Evolutionary conservation across 495 filamentous ascomycete genomes (phyloP).

Genomic region (Lentithecium fluviatile): DNA sequence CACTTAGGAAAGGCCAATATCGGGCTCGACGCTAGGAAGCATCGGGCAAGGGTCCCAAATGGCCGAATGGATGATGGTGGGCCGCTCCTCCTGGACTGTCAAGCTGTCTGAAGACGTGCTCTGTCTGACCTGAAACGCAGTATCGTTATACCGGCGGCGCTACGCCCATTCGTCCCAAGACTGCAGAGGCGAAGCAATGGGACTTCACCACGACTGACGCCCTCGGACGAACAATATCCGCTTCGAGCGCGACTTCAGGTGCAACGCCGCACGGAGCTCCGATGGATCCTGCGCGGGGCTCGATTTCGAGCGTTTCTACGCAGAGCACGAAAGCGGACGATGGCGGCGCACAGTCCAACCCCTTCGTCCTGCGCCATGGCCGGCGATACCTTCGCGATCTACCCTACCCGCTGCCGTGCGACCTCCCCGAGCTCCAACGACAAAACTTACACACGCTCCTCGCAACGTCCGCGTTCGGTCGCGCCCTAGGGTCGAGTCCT

Average conservation of each 20-base stretch:
- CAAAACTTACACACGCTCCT: slow-evolving; percentile 83
- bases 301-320: slow-evolving; percentile 36
- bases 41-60: slow-evolving; percentile 34
- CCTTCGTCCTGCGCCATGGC: slow-evolving; percentile 71
- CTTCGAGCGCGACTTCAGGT: slow-evolving; percentile 23
- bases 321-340: slow-evolving; percentile 32
- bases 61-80: slow-evolving; percentile 38
- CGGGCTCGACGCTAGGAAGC: slow-evolving; percentile 32
- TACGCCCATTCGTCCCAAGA: slow-evolving; percentile 26
- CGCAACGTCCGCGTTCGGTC: slow-evolving; percentile 75
- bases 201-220: slow-evolving; percentile 36
- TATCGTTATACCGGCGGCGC: slow-evolving; percentile 32
- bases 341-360: slow-evolving; percentile 37
- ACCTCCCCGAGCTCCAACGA: slow-evolving; percentile 81
- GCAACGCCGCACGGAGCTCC: slow-evolving; percentile 14
- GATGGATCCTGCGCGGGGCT: slow-evolving; percentile 34
- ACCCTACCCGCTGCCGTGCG: slow-evolving; percentile 81
- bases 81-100: slow-evolving; percentile 13
- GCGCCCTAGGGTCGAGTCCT: slow-evolving; percentile 70
- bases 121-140: slow-evolving; percentile 30
- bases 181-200: slow-evolving; percentile 34
- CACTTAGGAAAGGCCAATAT: slow-evolving; percentile 36
- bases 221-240: slow-evolving; percentile 33
- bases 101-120: slow-evolving; percentile 15
- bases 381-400: slow-evolving; percentile 80